These are phyloP conservation scores for Coniella vitis DNA, from an alignment of 2,329 filamentous ascomycete genomes.

Conservation along the genomic window DNA sequence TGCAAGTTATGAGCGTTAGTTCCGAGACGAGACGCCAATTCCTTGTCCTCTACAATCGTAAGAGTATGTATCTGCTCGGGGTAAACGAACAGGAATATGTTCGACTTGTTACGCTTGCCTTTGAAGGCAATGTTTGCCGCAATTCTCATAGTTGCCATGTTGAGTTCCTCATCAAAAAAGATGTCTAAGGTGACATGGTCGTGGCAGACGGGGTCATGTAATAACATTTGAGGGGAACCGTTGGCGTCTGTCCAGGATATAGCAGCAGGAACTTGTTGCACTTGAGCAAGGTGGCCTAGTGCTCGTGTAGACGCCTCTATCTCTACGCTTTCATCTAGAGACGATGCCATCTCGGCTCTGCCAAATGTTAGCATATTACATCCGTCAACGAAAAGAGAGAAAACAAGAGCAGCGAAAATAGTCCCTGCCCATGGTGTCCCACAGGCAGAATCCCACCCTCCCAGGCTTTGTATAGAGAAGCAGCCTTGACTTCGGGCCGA, in stretches of 20 bases:
- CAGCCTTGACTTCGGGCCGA: slow-evolving; percentile 15
- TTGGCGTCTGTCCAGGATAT: slow-evolving; percentile 11
- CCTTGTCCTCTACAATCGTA: slow-evolving; percentile 2
- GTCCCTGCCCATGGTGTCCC: slow-evolving; percentile 2
- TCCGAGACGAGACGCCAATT: slow-evolving; percentile 1
- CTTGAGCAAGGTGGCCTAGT: not conserved
- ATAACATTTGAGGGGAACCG: not conserved
- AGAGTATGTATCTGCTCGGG: slow-evolving; percentile 10
- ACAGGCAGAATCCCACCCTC: slow-evolving; percentile 14
- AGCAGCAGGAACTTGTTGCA: slow-evolving; percentile 2
- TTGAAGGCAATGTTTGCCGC: slow-evolving; percentile 12
- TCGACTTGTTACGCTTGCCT: slow-evolving; percentile 13
- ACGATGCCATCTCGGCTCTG: slow-evolving; percentile 8
- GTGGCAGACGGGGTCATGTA: slow-evolving; percentile 1
- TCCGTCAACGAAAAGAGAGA: not conserved
- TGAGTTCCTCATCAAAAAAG: not conserved
- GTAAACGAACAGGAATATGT: slow-evolving; percentile 8
- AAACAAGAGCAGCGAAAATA: not conserved
- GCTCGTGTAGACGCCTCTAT: slow-evolving; percentile 5
- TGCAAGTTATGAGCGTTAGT: slow-evolving; percentile 1
- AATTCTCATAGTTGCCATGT: slow-evolving; percentile 12
- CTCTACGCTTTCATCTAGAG: slow-evolving; percentile 2
- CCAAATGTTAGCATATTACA: slow-evolving; percentile 2
- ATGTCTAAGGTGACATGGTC: slow-evolving; percentile 10
- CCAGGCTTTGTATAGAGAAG: slow-evolving; percentile 14